Evolutionary conservation across 371 early-diverging fungal genomes (phyloP).

Genomic region (Funneliformis caledonium): DNA sequence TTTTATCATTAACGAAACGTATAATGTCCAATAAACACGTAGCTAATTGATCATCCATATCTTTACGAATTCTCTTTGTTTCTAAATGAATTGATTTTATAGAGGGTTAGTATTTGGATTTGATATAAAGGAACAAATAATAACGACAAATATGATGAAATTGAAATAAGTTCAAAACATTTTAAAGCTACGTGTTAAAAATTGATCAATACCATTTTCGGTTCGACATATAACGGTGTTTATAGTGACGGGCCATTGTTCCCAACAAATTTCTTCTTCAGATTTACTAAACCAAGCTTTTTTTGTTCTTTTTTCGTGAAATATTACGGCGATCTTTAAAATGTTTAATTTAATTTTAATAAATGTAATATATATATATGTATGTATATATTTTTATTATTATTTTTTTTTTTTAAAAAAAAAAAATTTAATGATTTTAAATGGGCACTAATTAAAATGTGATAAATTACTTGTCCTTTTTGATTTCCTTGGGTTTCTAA

Average conservation of each 20-base stretch:
- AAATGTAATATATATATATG: not conserved
- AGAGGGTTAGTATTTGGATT: not conserved
- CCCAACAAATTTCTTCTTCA: conserved; percentile 89
- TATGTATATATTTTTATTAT: no score
- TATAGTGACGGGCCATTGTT: conserved; percentile 83
- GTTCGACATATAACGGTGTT: conserved; percentile 59
- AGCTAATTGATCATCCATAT: conserved; percentile 54
- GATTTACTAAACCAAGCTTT: conserved; percentile 83
- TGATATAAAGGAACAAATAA: not conserved
- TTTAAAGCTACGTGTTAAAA: not conserved
- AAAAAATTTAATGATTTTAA: not conserved
- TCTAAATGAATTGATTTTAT: conserved; percentile 41
- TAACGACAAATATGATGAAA: not conserved
- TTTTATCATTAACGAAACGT: conserved; percentile 74
- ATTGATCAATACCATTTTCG: conserved; percentile 62
- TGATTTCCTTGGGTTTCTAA: conserved; percentile 50
- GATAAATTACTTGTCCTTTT: conserved; percentile 50
- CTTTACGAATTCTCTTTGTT: conserved; percentile 47
- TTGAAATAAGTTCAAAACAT: no score
- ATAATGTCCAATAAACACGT: conserved; percentile 68
- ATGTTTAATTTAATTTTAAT: conserved; percentile 34
- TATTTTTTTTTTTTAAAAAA: not conserved
- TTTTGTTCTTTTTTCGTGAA: conserved; percentile 79
- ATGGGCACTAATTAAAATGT: not conserved
- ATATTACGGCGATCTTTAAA: conserved; percentile 69